A percentile compares a stretch with the other conserved stretches of the same genome.
phyloP scores from a whole-genome alignment of 345 rosid species.

The Lagerstroemia speciosa region DNA sequence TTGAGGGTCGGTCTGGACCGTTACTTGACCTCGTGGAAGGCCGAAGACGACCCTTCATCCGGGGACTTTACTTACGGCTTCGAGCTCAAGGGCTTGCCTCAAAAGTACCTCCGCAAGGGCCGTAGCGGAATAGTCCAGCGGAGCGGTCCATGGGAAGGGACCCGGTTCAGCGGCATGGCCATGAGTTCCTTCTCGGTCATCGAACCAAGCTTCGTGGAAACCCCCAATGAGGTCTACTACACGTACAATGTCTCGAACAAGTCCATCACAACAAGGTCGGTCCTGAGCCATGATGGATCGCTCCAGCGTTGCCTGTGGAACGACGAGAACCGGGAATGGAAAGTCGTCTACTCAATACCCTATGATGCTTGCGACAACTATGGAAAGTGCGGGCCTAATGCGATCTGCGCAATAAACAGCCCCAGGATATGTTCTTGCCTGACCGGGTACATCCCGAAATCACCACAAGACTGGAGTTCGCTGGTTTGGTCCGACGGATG shows the following conservation, averaged over 20 bases:
- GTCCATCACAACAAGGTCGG: background rate
- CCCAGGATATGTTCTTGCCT: slow-evolving; percentile 5
- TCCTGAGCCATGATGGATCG: background rate
- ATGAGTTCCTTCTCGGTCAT: background rate
- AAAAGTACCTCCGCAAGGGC: slow-evolving; percentile 10
- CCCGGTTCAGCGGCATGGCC: background rate
- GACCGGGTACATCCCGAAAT: too few species aligned
- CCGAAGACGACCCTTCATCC: slow-evolving; percentile 19
- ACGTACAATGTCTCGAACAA: background rate
- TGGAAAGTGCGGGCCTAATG: slow-evolving; percentile 11
- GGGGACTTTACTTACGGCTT: slow-evolving; percentile 19
- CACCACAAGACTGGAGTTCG: too few species aligned
- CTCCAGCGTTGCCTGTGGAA: slow-evolving; percentile 1
- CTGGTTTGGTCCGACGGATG: too few species aligned
- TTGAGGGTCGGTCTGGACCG: slow-evolving; percentile 1
- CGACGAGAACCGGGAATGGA: background rate
- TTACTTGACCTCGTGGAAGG: slow-evolving; percentile 22
- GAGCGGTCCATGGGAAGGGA: slow-evolving; percentile 7
- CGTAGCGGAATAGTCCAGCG: background rate
- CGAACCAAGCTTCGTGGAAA: background rate
- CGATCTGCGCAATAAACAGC: slow-evolving; percentile 4
- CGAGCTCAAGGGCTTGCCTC: slow-evolving; percentile 17
- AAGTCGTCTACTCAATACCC: background rate
- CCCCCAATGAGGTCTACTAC: slow-evolving; percentile 3
- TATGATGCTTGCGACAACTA: slow-evolving; percentile 12